Base-by-base conservation (phyloP, 345 rosid genomes). In the Ceriops decandra region DNA sequence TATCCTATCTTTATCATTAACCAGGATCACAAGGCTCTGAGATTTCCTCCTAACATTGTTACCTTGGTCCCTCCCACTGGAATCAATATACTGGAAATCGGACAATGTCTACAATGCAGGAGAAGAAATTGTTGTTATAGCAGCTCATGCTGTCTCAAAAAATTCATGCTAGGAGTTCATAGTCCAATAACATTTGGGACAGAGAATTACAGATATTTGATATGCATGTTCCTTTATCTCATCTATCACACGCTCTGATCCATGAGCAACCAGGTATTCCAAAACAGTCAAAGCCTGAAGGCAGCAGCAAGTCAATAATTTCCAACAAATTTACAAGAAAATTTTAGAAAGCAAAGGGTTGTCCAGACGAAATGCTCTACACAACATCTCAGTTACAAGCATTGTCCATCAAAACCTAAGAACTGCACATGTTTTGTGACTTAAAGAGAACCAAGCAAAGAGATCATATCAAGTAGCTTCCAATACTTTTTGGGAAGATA, bases 31-130 rank as follows among this genome's bases (percentile, higher is more conserved):
- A 70, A 95, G 96, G 79, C 86, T 70, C 85, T 95, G 99, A 63
- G 99, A 91, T 76, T 92, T 95, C 86, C 82, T 95, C 72, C 99
- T 85, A 64, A 95, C 96, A 83, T 92, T 95, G 85, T 70, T 88
- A 64, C 99, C 99, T 80, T 95, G 99, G 78, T 95, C 99, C 81
- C 87, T 87, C 76, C 98, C 98, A 70, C 84, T 83, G 58, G 99
- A 95, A 82, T 91, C 98, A 63, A 90, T 88, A 71, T 95, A 95
- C 68, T 90, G 99, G 77, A 95, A 95, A 60, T 83, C 80, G 6
- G 98, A 83, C 87, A 95, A 76, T 7, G 89, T 82, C 99, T 95
- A 89, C 53, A 57, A 72, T 60, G 70, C 52, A 66, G 67, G 72
- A 76, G 21, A 75, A 72, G 71, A 46, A 49, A 52, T 36, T 7